phyloP scores from a whole-genome alignment of 2,329 filamentous ascomycete genomes.

The Incumbomyces lentus region DNA sequence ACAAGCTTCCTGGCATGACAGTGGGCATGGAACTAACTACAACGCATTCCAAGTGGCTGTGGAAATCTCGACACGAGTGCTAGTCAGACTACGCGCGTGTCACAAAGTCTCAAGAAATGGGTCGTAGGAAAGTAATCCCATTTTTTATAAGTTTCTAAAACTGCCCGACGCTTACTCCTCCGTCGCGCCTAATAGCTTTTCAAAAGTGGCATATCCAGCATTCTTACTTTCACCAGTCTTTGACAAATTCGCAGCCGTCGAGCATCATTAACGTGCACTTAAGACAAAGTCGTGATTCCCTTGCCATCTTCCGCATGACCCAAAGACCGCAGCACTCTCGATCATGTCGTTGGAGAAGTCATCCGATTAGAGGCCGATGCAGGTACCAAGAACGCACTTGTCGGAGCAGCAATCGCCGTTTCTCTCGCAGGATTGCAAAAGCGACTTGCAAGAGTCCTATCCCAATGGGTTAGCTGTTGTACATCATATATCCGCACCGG shows the following conservation, averaged over 20 bases:
- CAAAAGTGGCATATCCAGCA: conserved; percentile 1
- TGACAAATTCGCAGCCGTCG: not conserved
- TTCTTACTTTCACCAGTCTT: not conserved
- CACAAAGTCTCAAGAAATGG: not conserved
- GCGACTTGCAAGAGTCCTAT: not conserved
- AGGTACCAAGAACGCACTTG: not conserved
- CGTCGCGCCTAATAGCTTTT: not conserved
- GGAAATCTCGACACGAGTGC: not conserved
- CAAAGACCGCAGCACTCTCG: no score
- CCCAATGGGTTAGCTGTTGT: no score
- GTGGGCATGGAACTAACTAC: no score
- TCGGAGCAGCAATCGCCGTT: conserved; percentile 4
- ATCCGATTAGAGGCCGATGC: not conserved
- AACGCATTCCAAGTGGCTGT: not conserved
- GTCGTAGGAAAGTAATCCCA: not conserved
- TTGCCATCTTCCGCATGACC: not conserved
- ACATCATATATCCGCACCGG: no score
- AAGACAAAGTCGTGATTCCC: not conserved
- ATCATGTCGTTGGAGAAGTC: not conserved
- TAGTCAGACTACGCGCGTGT: no score
- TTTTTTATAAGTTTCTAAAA: conserved; percentile 2
- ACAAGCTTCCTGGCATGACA: no score
- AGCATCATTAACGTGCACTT: not conserved
- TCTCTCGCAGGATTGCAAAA: not conserved
- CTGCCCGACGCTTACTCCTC: not conserved